A percentile compares a stretch with the other conserved stretches of the same genome.
These are phyloP conservation scores for Solanum hybrid DNA, from an alignment of 305 asterid species.

Conservation along the genomic window DNA sequence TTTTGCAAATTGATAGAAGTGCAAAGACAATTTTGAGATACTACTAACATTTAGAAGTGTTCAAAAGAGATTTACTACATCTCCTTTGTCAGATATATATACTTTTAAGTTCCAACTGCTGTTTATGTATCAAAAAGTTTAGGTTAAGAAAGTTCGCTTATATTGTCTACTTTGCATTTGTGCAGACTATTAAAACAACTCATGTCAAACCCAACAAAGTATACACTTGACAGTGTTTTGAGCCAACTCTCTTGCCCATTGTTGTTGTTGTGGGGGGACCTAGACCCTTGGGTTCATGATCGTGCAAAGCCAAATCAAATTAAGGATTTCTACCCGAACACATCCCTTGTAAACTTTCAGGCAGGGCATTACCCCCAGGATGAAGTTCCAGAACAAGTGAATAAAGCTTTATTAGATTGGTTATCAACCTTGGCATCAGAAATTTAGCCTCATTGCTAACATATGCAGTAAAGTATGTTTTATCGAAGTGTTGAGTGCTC, in stretches of 20 bases:
- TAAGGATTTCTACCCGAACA: slow-evolving; percentile 58
- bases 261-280: slow-evolving; percentile 80
- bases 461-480: background rate
- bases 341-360: slow-evolving; percentile 56
- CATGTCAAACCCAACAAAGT: slow-evolving; percentile 64
- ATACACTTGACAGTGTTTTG: slow-evolving; percentile 63
- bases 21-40: background rate
- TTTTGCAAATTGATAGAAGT: background rate
- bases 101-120: background rate
- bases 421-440: slow-evolving; percentile 37
- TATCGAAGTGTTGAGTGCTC: background rate
- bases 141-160: background rate
- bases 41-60: background rate
- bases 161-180: background rate
- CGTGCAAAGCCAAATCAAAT: slow-evolving; percentile 66
- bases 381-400: slow-evolving; percentile 78
- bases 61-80: background rate
- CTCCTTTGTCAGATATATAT: background rate
- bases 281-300: slow-evolving; percentile 81
- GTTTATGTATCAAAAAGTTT: background rate
- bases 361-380: slow-evolving; percentile 97
- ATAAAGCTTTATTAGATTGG: slow-evolving; percentile 74
- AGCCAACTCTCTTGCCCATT: slow-evolving; percentile 63
- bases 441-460: background rate
- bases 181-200: slow-evolving; percentile 60